A percentile compares a stretch with the other conserved stretches of the same genome.
phyloP scores from a whole-genome alignment of 805 yeast species.

The Komagataella pseudopastoris region DNA sequence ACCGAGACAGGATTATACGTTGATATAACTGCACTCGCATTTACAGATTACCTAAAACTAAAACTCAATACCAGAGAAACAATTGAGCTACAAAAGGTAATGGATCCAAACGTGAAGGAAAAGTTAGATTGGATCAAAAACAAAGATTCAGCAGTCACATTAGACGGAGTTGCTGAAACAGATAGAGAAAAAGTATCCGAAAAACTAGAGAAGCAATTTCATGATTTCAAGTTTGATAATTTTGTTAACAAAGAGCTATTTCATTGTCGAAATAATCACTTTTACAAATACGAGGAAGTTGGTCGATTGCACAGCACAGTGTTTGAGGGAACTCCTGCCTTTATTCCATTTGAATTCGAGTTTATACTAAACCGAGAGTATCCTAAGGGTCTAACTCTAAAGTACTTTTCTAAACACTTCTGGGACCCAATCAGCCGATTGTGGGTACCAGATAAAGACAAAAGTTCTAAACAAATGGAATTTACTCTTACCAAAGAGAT shows the following conservation, averaged over 20 bases:
- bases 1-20: constrained; percentile 50
- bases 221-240: background rate
- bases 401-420: constrained; percentile 23
- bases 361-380: constrained; percentile 37
- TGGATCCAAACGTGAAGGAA: constrained; percentile 5
- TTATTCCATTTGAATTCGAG: constrained; percentile 33
- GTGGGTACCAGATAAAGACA: constrained; percentile 31
- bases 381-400: constrained; percentile 17
- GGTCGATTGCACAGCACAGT: constrained; percentile 33
- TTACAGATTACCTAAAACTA: constrained; percentile 16
- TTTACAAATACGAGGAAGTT: constrained; percentile 27
- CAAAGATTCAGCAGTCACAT: constrained; percentile 5
- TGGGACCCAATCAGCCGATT: constrained; percentile 39
- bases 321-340: constrained; percentile 42
- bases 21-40: constrained; percentile 50
- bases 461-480: background rate
- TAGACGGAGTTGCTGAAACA: constrained; percentile 4
- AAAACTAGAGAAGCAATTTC: background rate
- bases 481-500: background rate
- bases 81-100: constrained; percentile 3
- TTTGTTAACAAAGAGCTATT: constrained; percentile 12
- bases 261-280: constrained; percentile 45
- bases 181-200: background rate
- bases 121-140: constrained; percentile 5
- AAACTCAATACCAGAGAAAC: constrained; percentile 4